Evolutionary conservation across 345 rosid genomes (phyloP).

Genomic region (Bruguiera parviflora): DNA sequence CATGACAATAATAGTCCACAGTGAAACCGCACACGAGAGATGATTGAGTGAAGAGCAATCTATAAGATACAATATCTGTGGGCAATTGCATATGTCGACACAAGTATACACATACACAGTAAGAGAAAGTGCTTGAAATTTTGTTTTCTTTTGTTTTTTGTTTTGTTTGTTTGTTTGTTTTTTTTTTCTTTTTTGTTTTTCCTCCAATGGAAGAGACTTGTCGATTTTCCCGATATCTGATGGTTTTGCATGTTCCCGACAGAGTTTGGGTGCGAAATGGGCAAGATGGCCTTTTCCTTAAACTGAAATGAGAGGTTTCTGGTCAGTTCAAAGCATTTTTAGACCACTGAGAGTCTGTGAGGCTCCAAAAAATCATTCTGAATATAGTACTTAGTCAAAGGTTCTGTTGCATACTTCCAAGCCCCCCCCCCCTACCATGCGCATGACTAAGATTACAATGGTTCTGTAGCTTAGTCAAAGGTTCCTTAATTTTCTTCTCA

Average conservation of each 20-base stretch:
- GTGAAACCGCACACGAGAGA: conserved; percentile 18
- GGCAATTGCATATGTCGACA: background rate
- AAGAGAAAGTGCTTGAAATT: too few relatives aligned
- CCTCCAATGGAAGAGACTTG: background rate
- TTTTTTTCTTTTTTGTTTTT: too few relatives aligned
- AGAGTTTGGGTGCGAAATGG: conserved; percentile 57
- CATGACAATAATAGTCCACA: conserved; percentile 3
- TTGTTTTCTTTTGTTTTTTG: too few relatives aligned
- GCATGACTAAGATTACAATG: too few relatives aligned
- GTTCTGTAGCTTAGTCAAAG: conserved; percentile 27
- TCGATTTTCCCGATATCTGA: conserved; percentile 60
- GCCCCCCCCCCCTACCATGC: too few relatives aligned
- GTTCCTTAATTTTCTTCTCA: background rate
- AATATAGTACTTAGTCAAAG: conserved; percentile 20
- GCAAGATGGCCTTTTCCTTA: conserved; percentile 63
- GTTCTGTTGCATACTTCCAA: conserved; percentile 22
- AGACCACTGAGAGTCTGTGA: conserved; percentile 23
- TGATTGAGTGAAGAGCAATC: background rate
- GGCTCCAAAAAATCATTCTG: conserved; percentile 34
- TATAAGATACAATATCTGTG: background rate
- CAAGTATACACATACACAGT: background rate
- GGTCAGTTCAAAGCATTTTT: conserved; percentile 48
- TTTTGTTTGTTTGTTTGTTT: too few relatives aligned
- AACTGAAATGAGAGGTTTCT: conserved; percentile 40
- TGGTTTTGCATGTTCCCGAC: conserved; percentile 87